Evolutionary conservation across 495 filamentous ascomycete species (phyloP).

Genomic region (Wilcoxina mikolae): DNA sequence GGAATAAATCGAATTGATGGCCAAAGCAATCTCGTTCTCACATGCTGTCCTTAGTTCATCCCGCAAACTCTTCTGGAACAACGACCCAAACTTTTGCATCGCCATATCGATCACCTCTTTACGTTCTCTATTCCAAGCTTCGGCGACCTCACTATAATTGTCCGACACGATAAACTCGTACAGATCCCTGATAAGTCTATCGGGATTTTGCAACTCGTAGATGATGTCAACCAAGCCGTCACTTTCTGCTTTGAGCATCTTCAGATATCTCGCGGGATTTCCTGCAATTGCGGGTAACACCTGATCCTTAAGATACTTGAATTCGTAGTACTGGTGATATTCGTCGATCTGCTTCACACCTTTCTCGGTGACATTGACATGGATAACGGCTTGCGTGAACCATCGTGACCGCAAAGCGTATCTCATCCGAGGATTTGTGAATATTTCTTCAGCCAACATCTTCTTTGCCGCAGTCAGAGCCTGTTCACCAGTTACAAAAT

Average conservation of each 20-base stretch:
- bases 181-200: constrained; percentile 55
- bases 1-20: constrained; percentile 69
- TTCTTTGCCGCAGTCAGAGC: constrained; percentile 64
- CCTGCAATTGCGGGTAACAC: constrained; percentile 63
- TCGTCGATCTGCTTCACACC: constrained; percentile 90
- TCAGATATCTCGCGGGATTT: constrained; percentile 73
- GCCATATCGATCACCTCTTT: constrained; percentile 71
- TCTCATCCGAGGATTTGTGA: constrained; percentile 75
- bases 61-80: constrained; percentile 81
- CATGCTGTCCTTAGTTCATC: constrained; percentile 82
- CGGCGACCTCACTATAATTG: constrained; percentile 85
- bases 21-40: constrained; percentile 69
- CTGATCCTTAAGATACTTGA: constrained; percentile 89
- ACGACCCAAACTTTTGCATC: constrained; percentile 60
- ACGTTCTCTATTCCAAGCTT: constrained; percentile 83
- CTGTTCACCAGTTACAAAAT: constrained; percentile 61
- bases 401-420: constrained; percentile 67
- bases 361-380: constrained; percentile 83
- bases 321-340: constrained; percentile 88
- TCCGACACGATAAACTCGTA: constrained; percentile 77
- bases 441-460: constrained; percentile 85
- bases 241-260: constrained; percentile 92
- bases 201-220: constrained; percentile 57
- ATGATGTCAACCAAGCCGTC: constrained; percentile 79
- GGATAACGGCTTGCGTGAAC: constrained; percentile 66